These are phyloP conservation scores for Canavalia ensiformis DNA, from an alignment of 306 rosid genomes.

Conservation along the genomic window DNA sequence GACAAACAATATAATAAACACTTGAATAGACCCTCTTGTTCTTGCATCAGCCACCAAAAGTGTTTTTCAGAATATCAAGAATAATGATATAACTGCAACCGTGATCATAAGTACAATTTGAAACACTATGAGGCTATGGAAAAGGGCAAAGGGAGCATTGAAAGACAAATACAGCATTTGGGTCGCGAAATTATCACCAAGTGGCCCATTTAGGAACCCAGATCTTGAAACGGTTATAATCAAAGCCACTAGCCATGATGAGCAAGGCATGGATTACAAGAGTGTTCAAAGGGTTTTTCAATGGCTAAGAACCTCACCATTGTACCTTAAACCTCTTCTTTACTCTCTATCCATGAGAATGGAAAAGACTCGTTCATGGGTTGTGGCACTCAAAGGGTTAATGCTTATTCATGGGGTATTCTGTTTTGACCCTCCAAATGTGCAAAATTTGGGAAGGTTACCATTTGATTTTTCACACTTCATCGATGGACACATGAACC, in stretches of 20 bases:
- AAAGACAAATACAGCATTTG: constrained; percentile 77
- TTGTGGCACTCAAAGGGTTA: constrained; percentile 79
- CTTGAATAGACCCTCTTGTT: background rate
- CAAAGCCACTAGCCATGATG: constrained; percentile 90
- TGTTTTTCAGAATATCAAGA: too few relatives aligned
- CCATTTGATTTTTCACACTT: constrained; percentile 76
- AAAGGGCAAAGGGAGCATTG: constrained; percentile 69
- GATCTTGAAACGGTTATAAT: constrained; percentile 69
- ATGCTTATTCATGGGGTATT: constrained; percentile 84
- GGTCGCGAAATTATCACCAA: constrained; percentile 59
- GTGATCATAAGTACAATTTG: too few relatives aligned
- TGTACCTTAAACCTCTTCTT: constrained; percentile 65
- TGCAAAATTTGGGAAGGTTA: constrained; percentile 62
- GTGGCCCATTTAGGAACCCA: constrained; percentile 60
- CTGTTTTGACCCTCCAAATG: constrained; percentile 60
- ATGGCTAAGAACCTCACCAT: constrained; percentile 69
- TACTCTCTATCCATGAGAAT: constrained; percentile 60
- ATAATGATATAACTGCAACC: too few relatives aligned
- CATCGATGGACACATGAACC: constrained; percentile 49
- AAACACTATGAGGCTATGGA: constrained; percentile 73
- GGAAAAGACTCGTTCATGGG: constrained; percentile 75
- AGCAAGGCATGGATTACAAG: constrained; percentile 65
- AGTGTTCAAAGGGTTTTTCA: constrained; percentile 73
- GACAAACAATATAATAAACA: background rate
- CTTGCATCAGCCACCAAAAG: background rate